Conservation (phyloP, 179 eudicot species). For the Spinacia oleracea region DNA sequence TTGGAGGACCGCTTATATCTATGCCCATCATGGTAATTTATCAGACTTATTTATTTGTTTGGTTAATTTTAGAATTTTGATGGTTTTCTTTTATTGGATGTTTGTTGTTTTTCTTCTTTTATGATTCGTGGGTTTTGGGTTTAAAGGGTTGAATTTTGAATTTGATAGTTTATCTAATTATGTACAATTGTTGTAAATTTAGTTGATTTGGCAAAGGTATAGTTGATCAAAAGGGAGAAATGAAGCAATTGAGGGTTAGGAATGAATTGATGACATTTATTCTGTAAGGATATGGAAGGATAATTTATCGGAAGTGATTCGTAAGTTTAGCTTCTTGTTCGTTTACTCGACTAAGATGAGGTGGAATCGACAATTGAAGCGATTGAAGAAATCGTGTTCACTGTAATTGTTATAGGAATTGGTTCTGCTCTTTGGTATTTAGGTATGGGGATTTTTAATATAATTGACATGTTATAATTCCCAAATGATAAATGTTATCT, state of each 20-base stretch:
- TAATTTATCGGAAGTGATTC: background rate
- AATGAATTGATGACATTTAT: background rate
- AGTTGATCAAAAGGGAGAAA: background rate
- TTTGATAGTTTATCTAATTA: background rate
- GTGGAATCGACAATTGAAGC: background rate
- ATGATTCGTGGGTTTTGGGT: background rate
- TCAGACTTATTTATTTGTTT: background rate
- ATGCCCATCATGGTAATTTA: constrained; percentile 73
- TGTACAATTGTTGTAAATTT: background rate
- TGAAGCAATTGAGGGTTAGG: background rate
- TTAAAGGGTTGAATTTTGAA: background rate
- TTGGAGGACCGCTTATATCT: constrained; percentile 75
- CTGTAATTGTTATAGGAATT: background rate
- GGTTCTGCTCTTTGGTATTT: background rate
- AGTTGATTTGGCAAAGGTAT: background rate
- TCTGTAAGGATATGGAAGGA: background rate
- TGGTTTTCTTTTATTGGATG: background rate
- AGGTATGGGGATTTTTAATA: background rate
- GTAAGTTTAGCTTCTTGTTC: background rate
- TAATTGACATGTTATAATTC: background rate
- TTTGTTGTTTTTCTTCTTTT: background rate
- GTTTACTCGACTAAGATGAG: background rate
- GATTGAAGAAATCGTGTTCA: background rate
- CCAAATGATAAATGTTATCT: too few relatives aligned
- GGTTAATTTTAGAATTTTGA: background rate